A percentile compares a stretch with the other conserved stretches of the same genome.
Evolutionary conservation across 106 monocot species (phyloP).

Genomic region (Hemerocallis citrina): DNA sequence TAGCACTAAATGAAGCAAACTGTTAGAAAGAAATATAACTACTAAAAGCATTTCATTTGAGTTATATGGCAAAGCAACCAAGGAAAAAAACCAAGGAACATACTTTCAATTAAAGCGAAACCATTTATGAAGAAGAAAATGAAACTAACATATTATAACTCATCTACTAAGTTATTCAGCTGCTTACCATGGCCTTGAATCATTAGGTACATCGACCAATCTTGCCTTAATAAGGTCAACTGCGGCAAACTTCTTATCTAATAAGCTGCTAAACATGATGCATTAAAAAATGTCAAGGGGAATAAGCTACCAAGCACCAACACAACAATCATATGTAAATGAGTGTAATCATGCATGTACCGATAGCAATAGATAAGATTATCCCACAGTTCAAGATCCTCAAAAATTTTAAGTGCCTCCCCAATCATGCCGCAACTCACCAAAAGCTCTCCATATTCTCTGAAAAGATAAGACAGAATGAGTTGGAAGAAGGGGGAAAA

Average conservation of each 20-base stretch:
- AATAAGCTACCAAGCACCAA: not conserved
- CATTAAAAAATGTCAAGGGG: not conserved
- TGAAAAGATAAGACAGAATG: constrained; percentile 18
- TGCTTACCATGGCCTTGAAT: constrained; percentile 76
- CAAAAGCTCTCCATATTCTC: constrained; percentile 67
- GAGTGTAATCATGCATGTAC: constrained; percentile 41
- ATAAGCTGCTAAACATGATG: constrained; percentile 31
- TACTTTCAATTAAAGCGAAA: too few species aligned
- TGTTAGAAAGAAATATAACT: too few species aligned
- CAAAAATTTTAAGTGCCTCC: constrained; percentile 74
- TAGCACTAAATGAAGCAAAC: too few species aligned
- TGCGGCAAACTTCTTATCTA: constrained; percentile 75
- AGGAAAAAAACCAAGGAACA: too few species aligned
- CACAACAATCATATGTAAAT: not conserved
- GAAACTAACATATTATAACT: too few species aligned
- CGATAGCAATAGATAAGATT: constrained; percentile 77
- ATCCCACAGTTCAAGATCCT: constrained; percentile 94
- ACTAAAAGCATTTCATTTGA: too few species aligned
- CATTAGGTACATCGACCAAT: constrained; percentile 40
- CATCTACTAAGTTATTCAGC: not conserved
- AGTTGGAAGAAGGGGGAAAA: too few species aligned
- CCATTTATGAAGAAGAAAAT: too few species aligned
- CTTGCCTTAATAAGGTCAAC: constrained; percentile 71
- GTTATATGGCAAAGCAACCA: too few species aligned
- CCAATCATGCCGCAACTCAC: constrained; percentile 66